Conservation (phyloP, 495 filamentous ascomycete genomes). For the Umbilicaria muhlenbergii region DNA sequence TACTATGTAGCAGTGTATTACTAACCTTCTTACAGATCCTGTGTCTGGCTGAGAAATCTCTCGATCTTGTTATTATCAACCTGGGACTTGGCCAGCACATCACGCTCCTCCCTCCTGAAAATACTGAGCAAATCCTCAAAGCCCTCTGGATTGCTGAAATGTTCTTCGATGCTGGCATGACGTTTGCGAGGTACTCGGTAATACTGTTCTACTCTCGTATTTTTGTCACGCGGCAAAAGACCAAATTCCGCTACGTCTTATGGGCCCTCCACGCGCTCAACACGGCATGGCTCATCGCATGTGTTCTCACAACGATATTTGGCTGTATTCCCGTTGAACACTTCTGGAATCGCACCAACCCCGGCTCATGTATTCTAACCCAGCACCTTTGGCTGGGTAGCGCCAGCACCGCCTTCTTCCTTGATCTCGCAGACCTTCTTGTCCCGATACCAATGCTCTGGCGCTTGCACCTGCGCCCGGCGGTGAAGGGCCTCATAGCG, state of each 20-base stretch:
- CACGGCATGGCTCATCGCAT: conserved; percentile 11
- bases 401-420: neutral
- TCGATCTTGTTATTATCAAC: neutral
- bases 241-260: conserved; percentile 10
- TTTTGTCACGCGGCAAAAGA: conserved; percentile 6
- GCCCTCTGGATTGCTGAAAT: neutral
- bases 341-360: conserved; percentile 14
- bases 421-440: conserved; percentile 2
- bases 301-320: conserved; percentile 13
- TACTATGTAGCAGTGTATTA: neutral
- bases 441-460: conserved; percentile 5
- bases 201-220: conserved; percentile 14
- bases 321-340: conserved; percentile 17
- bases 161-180: conserved; percentile 10
- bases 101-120: neutral
- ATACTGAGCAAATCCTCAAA: neutral
- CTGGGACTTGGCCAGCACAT: conserved; percentile 1
- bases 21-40: neutral
- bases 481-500: neutral
- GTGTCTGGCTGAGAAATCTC: neutral
- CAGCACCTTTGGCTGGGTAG: neutral
- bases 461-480: neutral
- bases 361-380: conserved; percentile 8
- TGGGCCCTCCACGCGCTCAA: conserved; percentile 11
- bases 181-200: conserved; percentile 10